Base-by-base conservation (phyloP, 2,329 filamentous ascomycete genomes). In the Stachybotrys chartarum region DNA sequence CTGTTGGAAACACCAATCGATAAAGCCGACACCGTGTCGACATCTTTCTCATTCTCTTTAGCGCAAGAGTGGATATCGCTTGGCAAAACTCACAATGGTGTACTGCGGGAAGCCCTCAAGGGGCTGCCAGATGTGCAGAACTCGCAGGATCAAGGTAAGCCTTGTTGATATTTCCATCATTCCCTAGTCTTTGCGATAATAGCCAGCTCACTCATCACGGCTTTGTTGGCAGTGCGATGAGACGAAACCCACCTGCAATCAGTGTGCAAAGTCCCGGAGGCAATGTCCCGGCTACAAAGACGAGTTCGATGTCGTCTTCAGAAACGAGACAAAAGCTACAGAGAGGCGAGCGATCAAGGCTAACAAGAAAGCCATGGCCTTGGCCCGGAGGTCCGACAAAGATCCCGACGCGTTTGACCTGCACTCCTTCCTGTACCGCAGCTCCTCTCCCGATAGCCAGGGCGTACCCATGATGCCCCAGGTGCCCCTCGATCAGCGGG, bases 91-190 rank as follows among this genome's bases (percentile, higher is more conserved):
- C 68, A 72, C 57, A 60, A 86, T 86, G 83, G 83, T 85, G 12
- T 86, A 85, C 63, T 84, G 81, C 58, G 84, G 84, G 47, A 85
- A 84, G 70, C 82, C 84, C 64, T 86, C 83, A 1, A 74, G 78
- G 72, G 87, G 86, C 63, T 90, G 87, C 64, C 86, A 88, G 72
- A 89, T 86, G 81, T 90, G 87, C 68, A 81, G 86, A 67, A 86
- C 80, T 42, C 79, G 87, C 60, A 79, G 86, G 62, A 90, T 90
- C 66, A 90, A 90, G 80, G 87, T 87, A 76, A 24, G 44, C 18
- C 35, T 42, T 42, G 35, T 10, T 14, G 35, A 14, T 14, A 14
- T 14, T 42, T 10, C 35, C 14, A 14, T 42, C 35, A 42, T 42
- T 10, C 35, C 35, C 5, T 42, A 42, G 10, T 14, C 35, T 10